These are phyloP conservation scores for Lithospermum erythrorhizon DNA, from an alignment of 257 asterid genomes.

Conservation along the genomic window DNA sequence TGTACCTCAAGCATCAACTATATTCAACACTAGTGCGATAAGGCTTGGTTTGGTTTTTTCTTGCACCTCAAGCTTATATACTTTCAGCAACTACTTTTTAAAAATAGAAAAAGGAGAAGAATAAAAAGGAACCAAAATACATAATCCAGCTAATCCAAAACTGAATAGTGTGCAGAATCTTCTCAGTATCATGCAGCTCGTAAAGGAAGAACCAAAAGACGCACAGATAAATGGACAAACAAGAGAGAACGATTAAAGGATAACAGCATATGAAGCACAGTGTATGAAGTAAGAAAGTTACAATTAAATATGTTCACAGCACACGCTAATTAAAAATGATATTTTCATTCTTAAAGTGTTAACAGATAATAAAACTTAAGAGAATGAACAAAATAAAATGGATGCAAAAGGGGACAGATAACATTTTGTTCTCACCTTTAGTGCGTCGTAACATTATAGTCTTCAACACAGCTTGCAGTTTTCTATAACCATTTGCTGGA, in stretches of 20 bases:
- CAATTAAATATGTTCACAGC: neutral
- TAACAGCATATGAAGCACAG: neutral
- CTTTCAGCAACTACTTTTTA: no score
- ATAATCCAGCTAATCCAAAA: neutral
- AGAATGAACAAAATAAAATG: neutral
- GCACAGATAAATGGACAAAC: neutral
- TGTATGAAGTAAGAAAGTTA: neutral
- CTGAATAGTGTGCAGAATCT: neutral
- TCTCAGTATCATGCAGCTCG: neutral
- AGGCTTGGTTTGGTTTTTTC: no score
- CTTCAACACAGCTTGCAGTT: conserved; percentile 86
- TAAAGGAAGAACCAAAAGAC: neutral
- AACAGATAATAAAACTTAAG: neutral
- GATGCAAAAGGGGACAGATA: neutral
- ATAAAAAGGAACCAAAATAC: neutral
- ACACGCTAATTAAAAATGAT: neutral
- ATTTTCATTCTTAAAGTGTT: neutral
- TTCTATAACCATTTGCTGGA: conserved; percentile 72
- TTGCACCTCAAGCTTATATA: no score
- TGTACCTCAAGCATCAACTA: no score
- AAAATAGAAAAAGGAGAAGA: no score
- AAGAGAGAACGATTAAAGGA: neutral
- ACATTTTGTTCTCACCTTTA: conserved; percentile 40
- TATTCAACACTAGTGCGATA: no score
- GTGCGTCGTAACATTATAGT: conserved; percentile 96